A percentile compares a stretch with the other conserved stretches of the same genome.
Evolutionary conservation across 768 basidiomycete genomes (phyloP).

Genomic region (Postia placenta): DNA sequence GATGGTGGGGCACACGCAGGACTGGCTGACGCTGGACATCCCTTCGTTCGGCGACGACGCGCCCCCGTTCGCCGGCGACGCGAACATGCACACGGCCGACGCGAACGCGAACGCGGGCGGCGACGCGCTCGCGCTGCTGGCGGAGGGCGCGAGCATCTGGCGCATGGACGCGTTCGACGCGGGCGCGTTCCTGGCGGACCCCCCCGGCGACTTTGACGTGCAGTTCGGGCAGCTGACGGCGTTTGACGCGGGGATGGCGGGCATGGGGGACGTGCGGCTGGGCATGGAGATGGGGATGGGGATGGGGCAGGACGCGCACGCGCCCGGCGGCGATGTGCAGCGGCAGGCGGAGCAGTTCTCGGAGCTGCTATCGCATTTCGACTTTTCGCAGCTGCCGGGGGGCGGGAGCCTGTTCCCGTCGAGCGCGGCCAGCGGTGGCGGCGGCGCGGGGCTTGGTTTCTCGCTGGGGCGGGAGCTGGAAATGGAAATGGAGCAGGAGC

Average conservation of each 20-base stretch:
- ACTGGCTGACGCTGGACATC: too few species aligned
- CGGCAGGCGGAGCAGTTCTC: neutral
- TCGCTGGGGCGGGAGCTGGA: too few species aligned
- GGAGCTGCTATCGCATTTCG: neutral
- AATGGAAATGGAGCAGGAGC: neutral
- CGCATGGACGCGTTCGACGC: neutral
- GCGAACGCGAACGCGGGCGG: neutral
- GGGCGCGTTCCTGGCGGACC: neutral
- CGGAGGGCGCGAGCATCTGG: neutral
- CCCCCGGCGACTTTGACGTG: neutral
- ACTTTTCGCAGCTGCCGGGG: neutral
- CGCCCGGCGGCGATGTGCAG: neutral
- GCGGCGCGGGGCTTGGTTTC: neutral
- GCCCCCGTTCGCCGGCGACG: too few species aligned
- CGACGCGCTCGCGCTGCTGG: neutral
- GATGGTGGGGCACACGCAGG: too few species aligned
- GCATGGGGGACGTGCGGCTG: too few species aligned
- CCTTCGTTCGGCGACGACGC: too few species aligned
- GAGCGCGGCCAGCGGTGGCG: neutral
- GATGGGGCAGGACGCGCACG: neutral
- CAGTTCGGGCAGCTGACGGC: neutral
- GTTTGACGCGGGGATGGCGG: too few species aligned
- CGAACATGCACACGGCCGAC: neutral
- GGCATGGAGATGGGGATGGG: neutral
- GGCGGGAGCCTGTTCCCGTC: neutral